Percentiles rank a stretch among this genome's conserved stretches.
Conservation (phyloP, 108 stramenopile species). For the Halocafeteria seosinensis region DNA sequence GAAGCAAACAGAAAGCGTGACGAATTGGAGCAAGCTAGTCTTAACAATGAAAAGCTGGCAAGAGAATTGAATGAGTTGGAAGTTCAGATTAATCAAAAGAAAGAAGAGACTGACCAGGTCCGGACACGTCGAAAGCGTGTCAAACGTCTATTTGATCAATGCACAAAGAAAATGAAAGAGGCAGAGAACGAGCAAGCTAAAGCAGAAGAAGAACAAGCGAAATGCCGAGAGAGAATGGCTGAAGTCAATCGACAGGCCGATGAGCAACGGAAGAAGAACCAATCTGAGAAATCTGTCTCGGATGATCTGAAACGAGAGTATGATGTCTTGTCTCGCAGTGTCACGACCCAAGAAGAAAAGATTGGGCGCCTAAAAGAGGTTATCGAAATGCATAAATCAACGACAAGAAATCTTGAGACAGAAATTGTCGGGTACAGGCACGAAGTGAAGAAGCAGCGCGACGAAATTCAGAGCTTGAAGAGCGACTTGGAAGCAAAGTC, state of each 20-base stretch:
- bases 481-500: conserved; percentile 18
- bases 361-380: not conserved
- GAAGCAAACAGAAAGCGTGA: not conserved
- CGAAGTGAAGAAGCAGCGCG: not conserved
- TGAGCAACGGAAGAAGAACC: not conserved
- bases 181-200: not conserved
- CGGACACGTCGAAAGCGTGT: not conserved
- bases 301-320: conserved; percentile 7
- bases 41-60: conserved; percentile 7
- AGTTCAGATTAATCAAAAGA: not conserved
- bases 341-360: not conserved
- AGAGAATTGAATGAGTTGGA: conserved; percentile 5
- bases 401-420: not conserved
- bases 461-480: conserved; percentile 4
- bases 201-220: not conserved
- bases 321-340: not conserved
- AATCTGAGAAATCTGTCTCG: not conserved
- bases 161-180: not conserved
- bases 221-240: not conserved
- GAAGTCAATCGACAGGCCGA: not conserved
- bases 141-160: not conserved
- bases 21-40: not conserved
- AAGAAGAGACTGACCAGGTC: not conserved
- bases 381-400: not conserved
- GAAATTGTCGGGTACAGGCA: conserved; percentile 3